These are phyloP conservation scores for Mortierella sp. DNA, from an alignment of 371 early-diverging fungal species.

Conservation along the genomic window DNA sequence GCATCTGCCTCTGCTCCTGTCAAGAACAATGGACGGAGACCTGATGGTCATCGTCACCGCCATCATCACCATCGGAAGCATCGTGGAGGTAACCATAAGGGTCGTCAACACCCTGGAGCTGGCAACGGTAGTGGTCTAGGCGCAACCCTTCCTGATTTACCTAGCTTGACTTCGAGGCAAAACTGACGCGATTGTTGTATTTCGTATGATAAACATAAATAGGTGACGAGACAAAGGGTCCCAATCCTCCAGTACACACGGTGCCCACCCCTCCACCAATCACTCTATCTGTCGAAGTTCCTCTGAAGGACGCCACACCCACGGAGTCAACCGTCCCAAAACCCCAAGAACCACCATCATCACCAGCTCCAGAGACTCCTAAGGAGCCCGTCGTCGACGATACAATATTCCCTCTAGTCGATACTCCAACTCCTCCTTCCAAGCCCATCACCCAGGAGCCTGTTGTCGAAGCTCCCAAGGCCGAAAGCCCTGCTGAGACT, in stretches of 20 bases:
- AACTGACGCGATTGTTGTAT: neutral
- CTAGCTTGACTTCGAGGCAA: neutral
- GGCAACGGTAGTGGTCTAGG: neutral
- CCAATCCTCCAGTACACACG: neutral
- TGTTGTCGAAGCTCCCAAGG: neutral
- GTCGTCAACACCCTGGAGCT: neutral
- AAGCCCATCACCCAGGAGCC: neutral
- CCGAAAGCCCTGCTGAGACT: neutral
- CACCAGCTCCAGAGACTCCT: neutral
- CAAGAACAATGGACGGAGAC: neutral
- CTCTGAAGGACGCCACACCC: neutral
- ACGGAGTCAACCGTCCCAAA: neutral
- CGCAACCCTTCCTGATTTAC: neutral
- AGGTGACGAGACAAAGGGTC: neutral
- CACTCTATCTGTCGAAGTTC: neutral
- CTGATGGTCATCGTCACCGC: neutral
- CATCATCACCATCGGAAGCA: constrained; percentile 3
- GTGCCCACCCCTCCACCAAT: neutral
- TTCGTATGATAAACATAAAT: no score
- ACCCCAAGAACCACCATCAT: neutral
- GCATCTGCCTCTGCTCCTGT: neutral
- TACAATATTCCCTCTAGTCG: neutral
- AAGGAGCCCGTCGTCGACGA: neutral
- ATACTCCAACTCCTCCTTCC: neutral
- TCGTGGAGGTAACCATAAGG: neutral